These are phyloP conservation scores for Flueggea neowawraea DNA, from an alignment of 441 rosid genomes.

Conservation along the genomic window DNA sequence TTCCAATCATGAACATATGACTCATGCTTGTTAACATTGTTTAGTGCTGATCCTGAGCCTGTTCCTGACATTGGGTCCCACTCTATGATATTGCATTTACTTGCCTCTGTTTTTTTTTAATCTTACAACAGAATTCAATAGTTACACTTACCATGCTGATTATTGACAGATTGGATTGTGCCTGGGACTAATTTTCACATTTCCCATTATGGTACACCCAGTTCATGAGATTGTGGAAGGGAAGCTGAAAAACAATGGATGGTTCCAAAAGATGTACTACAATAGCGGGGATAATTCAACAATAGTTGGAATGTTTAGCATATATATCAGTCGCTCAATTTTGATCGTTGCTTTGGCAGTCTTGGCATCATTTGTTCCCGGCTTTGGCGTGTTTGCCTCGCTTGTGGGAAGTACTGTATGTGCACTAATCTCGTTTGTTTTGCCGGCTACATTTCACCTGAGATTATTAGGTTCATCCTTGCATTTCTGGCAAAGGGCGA, in stretches of 20 bases:
- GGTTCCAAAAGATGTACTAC: conserved; percentile 37
- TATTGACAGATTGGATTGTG: conserved; percentile 75
- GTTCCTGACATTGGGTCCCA: not conserved
- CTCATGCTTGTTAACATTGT: too few relatives aligned
- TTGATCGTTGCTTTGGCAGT: conserved; percentile 54
- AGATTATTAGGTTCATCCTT: conserved; percentile 57
- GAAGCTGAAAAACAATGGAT: conserved; percentile 39
- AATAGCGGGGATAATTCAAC: conserved; percentile 26
- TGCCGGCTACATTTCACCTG: conserved; percentile 81
- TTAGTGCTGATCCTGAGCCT: not conserved
- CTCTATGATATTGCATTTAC: too few relatives aligned
- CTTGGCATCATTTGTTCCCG: conserved; percentile 65
- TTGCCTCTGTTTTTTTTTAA: too few relatives aligned
- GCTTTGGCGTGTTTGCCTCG: conserved; percentile 67
- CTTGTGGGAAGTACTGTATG: conserved; percentile 81
- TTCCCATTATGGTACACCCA: conserved; percentile 86
- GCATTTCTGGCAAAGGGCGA: conserved; percentile 47
- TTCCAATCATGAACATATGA: too few relatives aligned
- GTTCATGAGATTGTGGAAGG: conserved; percentile 79
- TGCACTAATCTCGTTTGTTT: conserved; percentile 79
- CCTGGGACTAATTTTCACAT: conserved; percentile 75
- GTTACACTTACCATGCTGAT: conserved; percentile 4
- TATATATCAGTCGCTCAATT: conserved; percentile 39
- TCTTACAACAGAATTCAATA: not conserved
- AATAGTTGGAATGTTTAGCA: conserved; percentile 24